These are phyloP conservation scores for Kodamaea suecica DNA, from an alignment of 1,139 yeast species.

Conservation along the genomic window DNA sequence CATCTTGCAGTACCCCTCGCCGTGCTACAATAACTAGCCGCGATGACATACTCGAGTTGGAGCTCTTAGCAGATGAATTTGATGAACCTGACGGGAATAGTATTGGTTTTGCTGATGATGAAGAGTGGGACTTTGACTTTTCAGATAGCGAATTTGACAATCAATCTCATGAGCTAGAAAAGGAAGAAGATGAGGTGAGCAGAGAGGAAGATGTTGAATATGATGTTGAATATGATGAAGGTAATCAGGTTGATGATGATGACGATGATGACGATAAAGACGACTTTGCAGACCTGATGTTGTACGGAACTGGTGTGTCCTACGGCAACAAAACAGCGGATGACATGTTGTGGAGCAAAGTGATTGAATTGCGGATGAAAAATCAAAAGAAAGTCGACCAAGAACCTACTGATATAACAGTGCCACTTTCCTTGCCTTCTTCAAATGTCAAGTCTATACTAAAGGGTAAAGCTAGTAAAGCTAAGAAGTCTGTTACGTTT, in stretches of 20 bases:
- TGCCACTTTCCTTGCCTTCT: background rate
- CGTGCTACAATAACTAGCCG: slow-evolving; percentile 16
- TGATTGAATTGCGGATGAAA: slow-evolving; percentile 22
- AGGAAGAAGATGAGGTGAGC: slow-evolving; percentile 26
- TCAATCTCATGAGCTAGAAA: slow-evolving; percentile 14
- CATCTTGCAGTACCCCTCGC: slow-evolving; percentile 9
- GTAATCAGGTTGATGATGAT: slow-evolving; percentile 10
- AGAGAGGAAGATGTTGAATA: slow-evolving; percentile 22
- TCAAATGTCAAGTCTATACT: slow-evolving; percentile 2
- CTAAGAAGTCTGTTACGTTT: slow-evolving; percentile 51
- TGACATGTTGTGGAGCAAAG: slow-evolving; percentile 30
- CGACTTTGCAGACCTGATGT: slow-evolving; percentile 26
- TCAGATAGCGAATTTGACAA: slow-evolving; percentile 11
- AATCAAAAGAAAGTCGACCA: slow-evolving; percentile 5
- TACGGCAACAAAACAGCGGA: slow-evolving; percentile 16
- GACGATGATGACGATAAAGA: slow-evolving; percentile 17
- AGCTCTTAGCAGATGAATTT: slow-evolving; percentile 51
- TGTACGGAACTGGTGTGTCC: slow-evolving; percentile 20
- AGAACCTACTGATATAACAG: background rate
- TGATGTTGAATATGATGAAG: slow-evolving; percentile 16
- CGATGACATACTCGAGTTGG: slow-evolving; percentile 36
- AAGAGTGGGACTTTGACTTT: slow-evolving; percentile 35
- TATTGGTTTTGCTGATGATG: slow-evolving; percentile 35
- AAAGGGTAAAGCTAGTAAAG: background rate
- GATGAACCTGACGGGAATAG: slow-evolving; percentile 33